Evolutionary conservation across 2,329 filamentous ascomycete species (phyloP).

Genomic region (Cryphonectria radicalis): DNA sequence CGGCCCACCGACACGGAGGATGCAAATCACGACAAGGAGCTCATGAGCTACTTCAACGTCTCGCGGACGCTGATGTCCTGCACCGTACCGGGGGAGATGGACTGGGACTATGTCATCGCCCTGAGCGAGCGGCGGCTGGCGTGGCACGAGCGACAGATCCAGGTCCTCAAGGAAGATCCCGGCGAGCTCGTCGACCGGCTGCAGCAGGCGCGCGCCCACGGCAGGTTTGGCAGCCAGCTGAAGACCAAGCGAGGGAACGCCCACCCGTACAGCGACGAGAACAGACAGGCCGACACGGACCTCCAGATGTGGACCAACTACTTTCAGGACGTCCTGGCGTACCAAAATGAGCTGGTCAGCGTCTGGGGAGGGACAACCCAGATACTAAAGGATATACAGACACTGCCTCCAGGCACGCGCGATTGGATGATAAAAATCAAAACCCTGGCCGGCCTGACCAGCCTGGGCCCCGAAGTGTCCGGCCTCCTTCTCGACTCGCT

Average conservation of each 20-base stretch:
- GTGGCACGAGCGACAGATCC: background rate
- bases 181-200: background rate
- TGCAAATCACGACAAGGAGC: background rate
- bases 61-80: background rate
- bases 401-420: background rate
- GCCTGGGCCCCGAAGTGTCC: too few species aligned
- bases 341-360: background rate
- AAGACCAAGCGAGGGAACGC: background rate
- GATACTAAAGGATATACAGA: background rate
- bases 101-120: background rate
- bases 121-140: background rate
- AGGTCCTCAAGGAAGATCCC: background rate
- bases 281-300: background rate
- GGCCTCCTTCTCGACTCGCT: background rate
- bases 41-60: background rate
- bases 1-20: background rate
- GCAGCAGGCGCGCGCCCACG: background rate
- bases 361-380: background rate
- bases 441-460: background rate
- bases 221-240: background rate
- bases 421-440: background rate
- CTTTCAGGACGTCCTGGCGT: background rate
- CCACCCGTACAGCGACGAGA: background rate
- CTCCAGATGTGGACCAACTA: background rate
- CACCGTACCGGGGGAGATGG: background rate